Conservation (phyloP, 352 stramenopile species). For the Phytopythium chamaehyphon region DNA sequence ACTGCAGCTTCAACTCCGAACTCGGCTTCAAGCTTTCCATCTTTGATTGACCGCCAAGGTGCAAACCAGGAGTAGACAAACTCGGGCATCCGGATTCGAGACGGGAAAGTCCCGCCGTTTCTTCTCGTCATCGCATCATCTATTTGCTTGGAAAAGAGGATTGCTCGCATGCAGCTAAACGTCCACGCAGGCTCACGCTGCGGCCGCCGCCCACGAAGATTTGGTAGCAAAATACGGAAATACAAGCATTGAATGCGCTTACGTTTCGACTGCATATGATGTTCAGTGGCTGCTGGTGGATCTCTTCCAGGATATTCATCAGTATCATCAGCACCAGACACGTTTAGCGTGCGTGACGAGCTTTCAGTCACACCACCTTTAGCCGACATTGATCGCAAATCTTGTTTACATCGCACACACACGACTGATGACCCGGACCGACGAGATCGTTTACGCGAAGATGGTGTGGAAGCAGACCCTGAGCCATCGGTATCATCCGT, state of each 20-base stretch:
- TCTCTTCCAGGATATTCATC: not conserved
- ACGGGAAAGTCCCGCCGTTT: conserved; percentile 33
- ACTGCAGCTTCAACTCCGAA: conserved; percentile 6
- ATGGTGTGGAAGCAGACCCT: not conserved
- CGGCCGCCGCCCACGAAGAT: conserved; percentile 78
- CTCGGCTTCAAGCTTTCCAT: conserved; percentile 47
- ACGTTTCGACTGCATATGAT: conserved; percentile 21
- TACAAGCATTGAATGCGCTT: conserved; percentile 79
- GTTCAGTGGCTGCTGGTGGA: not conserved
- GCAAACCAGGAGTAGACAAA: conserved; percentile 93
- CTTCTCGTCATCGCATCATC: conserved; percentile 72
- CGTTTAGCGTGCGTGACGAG: not conserved
- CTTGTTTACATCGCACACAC: conserved; percentile 62
- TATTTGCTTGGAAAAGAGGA: conserved; percentile 86
- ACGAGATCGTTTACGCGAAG: not conserved
- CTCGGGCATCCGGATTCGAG: conserved; percentile 88
- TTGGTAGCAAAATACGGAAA: conserved; percentile 90
- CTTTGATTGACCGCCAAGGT: conserved; percentile 55
- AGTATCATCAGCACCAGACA: not conserved
- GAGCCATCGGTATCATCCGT: not conserved
- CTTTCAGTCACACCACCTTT: conserved; percentile 14
- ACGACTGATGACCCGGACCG: conserved; percentile 16
- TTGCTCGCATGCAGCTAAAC: conserved; percentile 86
- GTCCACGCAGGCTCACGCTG: conserved; percentile 82
- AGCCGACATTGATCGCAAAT: conserved; percentile 31